Percentiles rank a stretch among this genome's conserved stretches.
Evolutionary conservation across 176 grass and related monocot species (phyloP).

Genomic region (Oryza officinalis): DNA sequence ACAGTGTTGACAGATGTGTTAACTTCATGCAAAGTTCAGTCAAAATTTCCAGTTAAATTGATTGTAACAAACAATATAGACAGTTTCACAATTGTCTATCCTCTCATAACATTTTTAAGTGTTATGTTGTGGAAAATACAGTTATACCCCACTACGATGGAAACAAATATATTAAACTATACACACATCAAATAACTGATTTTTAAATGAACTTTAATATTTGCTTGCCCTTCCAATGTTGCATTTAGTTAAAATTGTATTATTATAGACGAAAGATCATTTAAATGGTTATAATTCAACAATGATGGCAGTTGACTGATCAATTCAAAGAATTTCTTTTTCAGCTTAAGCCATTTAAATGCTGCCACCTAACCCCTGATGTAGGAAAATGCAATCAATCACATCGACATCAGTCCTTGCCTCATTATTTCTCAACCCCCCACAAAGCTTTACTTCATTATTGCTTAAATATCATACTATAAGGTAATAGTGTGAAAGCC

Average conservation of each 20-base stretch:
- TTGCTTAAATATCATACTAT: slow-evolving; percentile 14
- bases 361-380: background rate
- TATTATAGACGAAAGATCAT: background rate
- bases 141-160: background rate
- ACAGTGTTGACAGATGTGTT: background rate
- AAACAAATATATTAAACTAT: background rate
- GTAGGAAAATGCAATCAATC: slow-evolving; percentile 41
- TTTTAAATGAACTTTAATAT: background rate
- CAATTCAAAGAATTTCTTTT: slow-evolving; percentile 20
- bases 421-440: slow-evolving; percentile 21
- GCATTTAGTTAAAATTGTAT: background rate
- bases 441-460: slow-evolving; percentile 31
- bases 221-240: background rate
- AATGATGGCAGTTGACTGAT: slow-evolving; percentile 13
- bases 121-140: background rate
- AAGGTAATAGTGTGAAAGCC: background rate
- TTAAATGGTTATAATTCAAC: background rate
- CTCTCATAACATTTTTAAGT: background rate
- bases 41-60: background rate
- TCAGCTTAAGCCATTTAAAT: slow-evolving; percentile 8
- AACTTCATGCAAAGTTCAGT: background rate
- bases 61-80: background rate
- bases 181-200: background rate
- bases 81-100: background rate
- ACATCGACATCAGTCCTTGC: slow-evolving; percentile 25